Base-by-base conservation (phyloP, 2,329 filamentous ascomycete genomes). In the Tolypocladium tropicale region DNA sequence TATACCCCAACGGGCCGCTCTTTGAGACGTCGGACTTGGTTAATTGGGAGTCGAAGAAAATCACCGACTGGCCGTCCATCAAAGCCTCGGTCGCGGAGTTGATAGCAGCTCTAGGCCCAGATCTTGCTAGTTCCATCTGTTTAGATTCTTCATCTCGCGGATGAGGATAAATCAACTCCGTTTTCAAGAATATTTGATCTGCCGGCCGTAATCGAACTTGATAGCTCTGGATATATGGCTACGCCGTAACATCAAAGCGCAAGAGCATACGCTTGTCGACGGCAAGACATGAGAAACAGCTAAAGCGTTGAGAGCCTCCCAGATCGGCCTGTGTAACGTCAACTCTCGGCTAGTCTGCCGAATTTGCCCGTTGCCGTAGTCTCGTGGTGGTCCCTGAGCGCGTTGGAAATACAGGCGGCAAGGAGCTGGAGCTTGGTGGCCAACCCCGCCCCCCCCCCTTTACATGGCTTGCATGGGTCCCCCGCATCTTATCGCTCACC, bases 81-180 rank as follows among this genome's bases (percentile, higher is more conserved):
- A 88, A 85, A 65, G 78, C 81, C 0, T 75, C 78, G 37, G 77
- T 91, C 57, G 86, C 83, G 1, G 86, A 90, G 63, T 66, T 90
- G 53, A 80, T 84, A 4, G 85, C 86, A 4, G 80, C 81, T 12
- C 68, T 90, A 49, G 88, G 88, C 0, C 74, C 78, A 1, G 81
- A 85, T 48, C 66, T 86, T 52, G 74, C 82, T 49, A 71, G 69
- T 23, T 72, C 77, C 53, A 72, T 88, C 21, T 80, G 84, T 46
- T 69, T 90, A 16, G 80, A 86, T 14, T 33, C 34, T 41, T 41
- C 48, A 18, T 48, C 30, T 34, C 39, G 55, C 16, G 14, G 23
- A 51, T 43, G 53, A 50, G 9, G 18, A 7, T 18, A 25, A n/a
- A n/a, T n/a, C n/a, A n/a, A n/a, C n/a, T n/a, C n/a, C n/a, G n/a